Conservation (phyloP, 1,139 yeast species). For the Candida tropicalis region DNA sequence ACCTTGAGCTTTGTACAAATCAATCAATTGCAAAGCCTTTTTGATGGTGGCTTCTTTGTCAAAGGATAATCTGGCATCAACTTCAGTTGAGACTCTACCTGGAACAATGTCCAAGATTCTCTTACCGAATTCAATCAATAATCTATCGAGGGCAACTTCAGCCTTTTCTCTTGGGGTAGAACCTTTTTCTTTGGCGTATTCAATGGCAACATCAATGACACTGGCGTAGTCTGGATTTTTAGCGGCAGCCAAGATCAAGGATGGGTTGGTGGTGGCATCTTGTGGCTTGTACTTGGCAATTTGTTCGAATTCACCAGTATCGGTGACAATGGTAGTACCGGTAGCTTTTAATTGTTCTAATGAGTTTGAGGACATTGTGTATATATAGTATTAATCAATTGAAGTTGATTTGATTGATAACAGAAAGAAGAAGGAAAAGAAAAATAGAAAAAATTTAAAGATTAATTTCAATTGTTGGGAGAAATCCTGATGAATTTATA, state of each 20-base stretch:
- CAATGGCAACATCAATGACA: constrained; percentile 89
- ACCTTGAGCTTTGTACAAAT: constrained; percentile 80
- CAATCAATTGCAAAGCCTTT: constrained; percentile 89
- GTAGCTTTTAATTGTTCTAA: constrained; percentile 92
- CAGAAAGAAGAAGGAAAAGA: neutral
- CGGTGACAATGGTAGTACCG: constrained; percentile 96
- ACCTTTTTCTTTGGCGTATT: constrained; percentile 74
- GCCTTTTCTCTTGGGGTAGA: constrained; percentile 52
- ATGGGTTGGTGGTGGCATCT: constrained; percentile 99
- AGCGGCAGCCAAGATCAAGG: constrained; percentile 94
- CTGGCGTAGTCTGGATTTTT: constrained; percentile 87
- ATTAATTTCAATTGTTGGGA: neutral
- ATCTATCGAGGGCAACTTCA: constrained; percentile 81
- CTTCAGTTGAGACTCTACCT: constrained; percentile 99
- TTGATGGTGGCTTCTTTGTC: constrained; percentile 90
- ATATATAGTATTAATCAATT: neutral
- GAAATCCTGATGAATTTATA: constrained; percentile 6
- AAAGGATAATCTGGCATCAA: constrained; percentile 95
- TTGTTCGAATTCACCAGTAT: constrained; percentile 98
- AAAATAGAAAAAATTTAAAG: neutral
- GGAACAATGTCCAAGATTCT: constrained; percentile 94
- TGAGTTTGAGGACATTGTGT: constrained; percentile 52
- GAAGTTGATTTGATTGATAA: constrained; percentile 2
- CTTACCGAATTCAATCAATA: constrained; percentile 94
- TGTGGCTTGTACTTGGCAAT: constrained; percentile 98